Evolutionary conservation across 257 asterid genomes (phyloP).

Genomic region (Solanum arcanum): DNA sequence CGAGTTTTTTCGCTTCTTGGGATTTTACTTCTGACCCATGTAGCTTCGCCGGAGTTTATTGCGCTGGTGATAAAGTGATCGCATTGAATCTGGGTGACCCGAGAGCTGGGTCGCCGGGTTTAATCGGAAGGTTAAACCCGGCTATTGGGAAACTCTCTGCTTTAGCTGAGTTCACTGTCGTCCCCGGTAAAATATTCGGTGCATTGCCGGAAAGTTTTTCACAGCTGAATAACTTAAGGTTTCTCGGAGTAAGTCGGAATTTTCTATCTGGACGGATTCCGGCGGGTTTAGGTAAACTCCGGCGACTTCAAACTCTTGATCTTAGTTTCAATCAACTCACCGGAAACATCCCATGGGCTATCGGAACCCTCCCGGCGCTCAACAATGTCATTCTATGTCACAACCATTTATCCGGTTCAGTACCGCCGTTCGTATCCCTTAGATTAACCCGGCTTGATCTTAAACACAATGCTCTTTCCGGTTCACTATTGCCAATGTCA

Average conservation of each 20-base stretch:
- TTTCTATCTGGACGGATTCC: conserved; percentile 65
- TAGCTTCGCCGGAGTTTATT: conserved; percentile 66
- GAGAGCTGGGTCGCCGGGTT: conserved; percentile 75
- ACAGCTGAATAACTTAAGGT: conserved; percentile 37
- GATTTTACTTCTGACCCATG: conserved; percentile 93
- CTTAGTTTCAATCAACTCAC: conserved; percentile 62
- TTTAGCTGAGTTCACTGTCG: conserved; percentile 64
- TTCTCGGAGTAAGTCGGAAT: conserved; percentile 63
- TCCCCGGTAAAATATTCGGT: conserved; percentile 77
- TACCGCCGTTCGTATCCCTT: conserved; percentile 50
- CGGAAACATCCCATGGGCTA: conserved; percentile 42
- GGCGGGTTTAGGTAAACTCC: conserved; percentile 48
- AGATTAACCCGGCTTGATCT: conserved; percentile 69
- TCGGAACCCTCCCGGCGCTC: conserved; percentile 49
- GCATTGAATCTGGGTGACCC: conserved; percentile 88
- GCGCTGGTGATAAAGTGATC: conserved; percentile 56
- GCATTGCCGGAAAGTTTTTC: conserved; percentile 52
- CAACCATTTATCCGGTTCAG: conserved; percentile 54
- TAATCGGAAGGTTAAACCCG: conserved; percentile 56
- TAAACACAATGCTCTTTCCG: conserved; percentile 66
- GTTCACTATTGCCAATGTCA: conserved; percentile 35
- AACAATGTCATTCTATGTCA: conserved; percentile 60
- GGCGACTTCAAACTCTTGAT: conserved; percentile 54
- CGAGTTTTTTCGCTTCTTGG: conserved; percentile 68
- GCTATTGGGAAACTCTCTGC: conserved; percentile 69